A percentile compares a stretch with the other conserved stretches of the same genome.
Evolutionary conservation across 495 filamentous ascomycete genomes (phyloP).

Genomic region (Tetracladium setigerum): DNA sequence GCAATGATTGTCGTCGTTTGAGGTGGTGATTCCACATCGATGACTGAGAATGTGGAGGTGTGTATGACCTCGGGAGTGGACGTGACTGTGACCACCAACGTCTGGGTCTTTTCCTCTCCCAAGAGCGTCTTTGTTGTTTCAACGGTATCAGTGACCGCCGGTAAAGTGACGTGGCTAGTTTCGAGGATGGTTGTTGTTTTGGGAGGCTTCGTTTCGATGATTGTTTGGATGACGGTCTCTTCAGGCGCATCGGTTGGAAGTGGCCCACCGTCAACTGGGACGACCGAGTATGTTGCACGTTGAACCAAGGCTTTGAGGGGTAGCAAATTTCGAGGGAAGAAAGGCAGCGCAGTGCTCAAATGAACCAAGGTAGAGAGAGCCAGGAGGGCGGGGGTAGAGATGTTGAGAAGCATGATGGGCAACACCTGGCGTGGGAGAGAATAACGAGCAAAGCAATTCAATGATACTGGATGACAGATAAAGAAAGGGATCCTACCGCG

Average conservation of each 20-base stretch:
- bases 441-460: conserved; percentile 4
- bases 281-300: conserved; percentile 23
- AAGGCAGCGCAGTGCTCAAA: conserved; percentile 13
- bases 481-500: conserved; percentile 8
- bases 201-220: conserved; percentile 9
- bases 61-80: conserved; percentile 9
- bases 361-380: conserved; percentile 11
- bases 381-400: conserved; percentile 11
- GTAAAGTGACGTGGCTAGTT: conserved; percentile 9
- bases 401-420: conserved; percentile 15
- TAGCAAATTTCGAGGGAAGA: conserved; percentile 2
- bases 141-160: conserved; percentile 4
- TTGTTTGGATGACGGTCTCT: conserved; percentile 14
- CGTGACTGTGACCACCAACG: conserved; percentile 11
- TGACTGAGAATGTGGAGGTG: conserved; percentile 12
- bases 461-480: conserved; percentile 6
- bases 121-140: conserved; percentile 8
- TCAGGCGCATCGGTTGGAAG: not conserved
- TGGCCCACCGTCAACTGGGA: conserved; percentile 21
- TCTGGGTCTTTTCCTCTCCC: conserved; percentile 9
- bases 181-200: conserved; percentile 15
- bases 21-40: conserved; percentile 11
- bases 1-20: not conserved
- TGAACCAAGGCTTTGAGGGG: conserved; percentile 7
- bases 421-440: not conserved